These are phyloP conservation scores for Chlorociboria aeruginascens DNA, from an alignment of 495 filamentous ascomycete genomes.

Conservation along the genomic window DNA sequence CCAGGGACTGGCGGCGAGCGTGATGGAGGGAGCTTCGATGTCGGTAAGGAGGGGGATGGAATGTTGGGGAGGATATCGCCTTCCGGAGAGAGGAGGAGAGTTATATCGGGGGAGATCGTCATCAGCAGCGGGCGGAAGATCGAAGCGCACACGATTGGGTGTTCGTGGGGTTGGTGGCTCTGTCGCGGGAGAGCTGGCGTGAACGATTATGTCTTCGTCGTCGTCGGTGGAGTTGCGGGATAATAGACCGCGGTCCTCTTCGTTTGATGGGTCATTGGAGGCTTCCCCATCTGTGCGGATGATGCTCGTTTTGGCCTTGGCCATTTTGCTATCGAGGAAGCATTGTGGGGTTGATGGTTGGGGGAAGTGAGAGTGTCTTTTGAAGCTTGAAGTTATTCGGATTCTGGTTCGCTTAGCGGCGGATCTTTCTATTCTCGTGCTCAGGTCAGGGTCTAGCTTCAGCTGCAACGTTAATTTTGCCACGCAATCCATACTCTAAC, in stretches of 20 bases:
- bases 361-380: no score
- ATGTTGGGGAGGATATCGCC: conserved; percentile 29
- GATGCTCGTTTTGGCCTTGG: conserved; percentile 16
- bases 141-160: conserved; percentile 77
- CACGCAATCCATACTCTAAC: no score
- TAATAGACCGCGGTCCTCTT: conserved; percentile 36
- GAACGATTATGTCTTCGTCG: conserved; percentile 26
- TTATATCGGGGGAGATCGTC: conserved; percentile 16
- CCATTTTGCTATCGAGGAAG: conserved; percentile 21
- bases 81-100: conserved; percentile 15
- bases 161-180: conserved; percentile 58
- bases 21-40: conserved; percentile 81
- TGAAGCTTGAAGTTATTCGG: background rate
- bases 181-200: conserved; percentile 14
- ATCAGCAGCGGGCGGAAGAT: conserved; percentile 41
- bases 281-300: conserved; percentile 11
- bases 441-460: no score
- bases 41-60: conserved; percentile 64
- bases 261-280: conserved; percentile 14
- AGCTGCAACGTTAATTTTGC: no score
- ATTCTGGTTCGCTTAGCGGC: conserved; percentile 7
- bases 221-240: conserved; percentile 22
- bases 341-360: conserved; percentile 12
- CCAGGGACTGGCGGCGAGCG: conserved; percentile 47
- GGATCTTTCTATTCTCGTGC: background rate